Evolutionary conservation across 2,329 filamentous ascomycete species (phyloP).

Genomic region (Aspergillus awamori): DNA sequence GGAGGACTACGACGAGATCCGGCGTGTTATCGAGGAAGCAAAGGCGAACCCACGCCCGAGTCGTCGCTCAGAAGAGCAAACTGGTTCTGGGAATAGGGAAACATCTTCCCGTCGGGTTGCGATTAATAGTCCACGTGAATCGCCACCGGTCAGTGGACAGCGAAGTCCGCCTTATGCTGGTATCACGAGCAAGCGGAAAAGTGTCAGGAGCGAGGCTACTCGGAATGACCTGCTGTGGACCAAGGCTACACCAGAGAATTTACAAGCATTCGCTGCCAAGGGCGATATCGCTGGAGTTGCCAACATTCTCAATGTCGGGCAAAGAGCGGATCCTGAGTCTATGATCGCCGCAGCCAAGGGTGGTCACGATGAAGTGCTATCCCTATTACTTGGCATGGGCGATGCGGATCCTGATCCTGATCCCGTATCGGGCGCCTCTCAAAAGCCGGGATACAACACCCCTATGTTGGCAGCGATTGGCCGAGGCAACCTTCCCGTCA

Average conservation of each 20-base stretch:
- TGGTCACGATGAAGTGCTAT: constrained; percentile 84
- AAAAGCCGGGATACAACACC: constrained; percentile 74
- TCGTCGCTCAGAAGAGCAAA: constrained; percentile 48
- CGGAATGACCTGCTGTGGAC: constrained; percentile 56
- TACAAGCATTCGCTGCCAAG: constrained; percentile 53
- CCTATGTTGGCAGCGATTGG: constrained; percentile 95
- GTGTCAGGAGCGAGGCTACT: constrained; percentile 53
- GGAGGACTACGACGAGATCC: constrained; percentile 79
- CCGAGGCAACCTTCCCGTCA: constrained; percentile 79
- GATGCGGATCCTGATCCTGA: constrained; percentile 69
- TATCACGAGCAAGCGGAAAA: constrained; percentile 44
- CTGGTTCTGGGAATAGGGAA: constrained; percentile 38
- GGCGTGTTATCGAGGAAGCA: constrained; percentile 67
- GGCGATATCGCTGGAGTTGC: constrained; percentile 54
- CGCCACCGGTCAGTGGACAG: constrained; percentile 42
- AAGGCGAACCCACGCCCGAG: constrained; percentile 57
- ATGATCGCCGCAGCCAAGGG: constrained; percentile 90
- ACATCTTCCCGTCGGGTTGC: constrained; percentile 47
- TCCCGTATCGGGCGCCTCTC: constrained; percentile 56
- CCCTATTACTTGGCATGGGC: constrained; percentile 72
- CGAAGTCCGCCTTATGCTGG: constrained; percentile 45
- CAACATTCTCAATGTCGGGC: constrained; percentile 52
- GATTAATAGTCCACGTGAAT: constrained; percentile 50
- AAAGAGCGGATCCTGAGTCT: constrained; percentile 75
- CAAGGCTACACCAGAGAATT: constrained; percentile 53